Conservation (phyloP, 352 stramenopile genomes). For the Pilasporangium apinafurcum region DNA sequence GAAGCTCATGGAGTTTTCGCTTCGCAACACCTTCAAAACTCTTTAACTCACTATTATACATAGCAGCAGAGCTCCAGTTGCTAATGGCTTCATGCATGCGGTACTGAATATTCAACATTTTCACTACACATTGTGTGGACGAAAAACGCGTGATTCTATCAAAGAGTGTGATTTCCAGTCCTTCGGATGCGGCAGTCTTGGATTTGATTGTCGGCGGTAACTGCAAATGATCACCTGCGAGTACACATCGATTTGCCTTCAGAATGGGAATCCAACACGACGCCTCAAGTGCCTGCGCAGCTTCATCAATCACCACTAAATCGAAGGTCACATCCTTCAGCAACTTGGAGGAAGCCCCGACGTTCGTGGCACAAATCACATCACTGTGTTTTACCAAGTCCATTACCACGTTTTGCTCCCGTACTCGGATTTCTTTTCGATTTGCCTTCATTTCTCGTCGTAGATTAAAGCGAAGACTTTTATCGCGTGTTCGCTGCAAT, state of each 20-base stretch:
- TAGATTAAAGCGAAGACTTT: slow-evolving; percentile 35
- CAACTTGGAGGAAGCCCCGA: slow-evolving; percentile 89
- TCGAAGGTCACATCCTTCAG: slow-evolving; percentile 92
- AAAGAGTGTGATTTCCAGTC: slow-evolving; percentile 93
- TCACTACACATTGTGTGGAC: slow-evolving; percentile 47
- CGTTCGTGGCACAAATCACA: slow-evolving; percentile 96
- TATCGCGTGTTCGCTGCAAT: slow-evolving; percentile 50
- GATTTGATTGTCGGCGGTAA: slow-evolving; percentile 96
- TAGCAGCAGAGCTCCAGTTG: slow-evolving; percentile 91
- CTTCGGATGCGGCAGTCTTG: slow-evolving; percentile 55
- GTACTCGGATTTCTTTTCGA: slow-evolving; percentile 91
- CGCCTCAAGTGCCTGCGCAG: slow-evolving; percentile 95
- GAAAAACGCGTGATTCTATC: slow-evolving; percentile 87
- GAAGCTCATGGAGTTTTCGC: slow-evolving; percentile 76
- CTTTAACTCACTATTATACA: slow-evolving; percentile 90
- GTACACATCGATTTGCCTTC: slow-evolving; percentile 83
- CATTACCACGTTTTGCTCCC: slow-evolving; percentile 92
- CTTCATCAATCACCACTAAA: slow-evolving; percentile 96
- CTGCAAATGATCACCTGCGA: slow-evolving; percentile 95
- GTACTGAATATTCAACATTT: slow-evolving; percentile 96
- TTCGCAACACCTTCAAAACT: slow-evolving; percentile 72
- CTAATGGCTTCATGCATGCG: slow-evolving; percentile 96
- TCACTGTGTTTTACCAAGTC: slow-evolving; percentile 90
- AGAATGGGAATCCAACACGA: slow-evolving; percentile 97
- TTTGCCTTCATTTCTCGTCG: slow-evolving; percentile 86